phyloP scores from a whole-genome alignment of 257 asterid species.

The Solanum bulbocastanum region DNA sequence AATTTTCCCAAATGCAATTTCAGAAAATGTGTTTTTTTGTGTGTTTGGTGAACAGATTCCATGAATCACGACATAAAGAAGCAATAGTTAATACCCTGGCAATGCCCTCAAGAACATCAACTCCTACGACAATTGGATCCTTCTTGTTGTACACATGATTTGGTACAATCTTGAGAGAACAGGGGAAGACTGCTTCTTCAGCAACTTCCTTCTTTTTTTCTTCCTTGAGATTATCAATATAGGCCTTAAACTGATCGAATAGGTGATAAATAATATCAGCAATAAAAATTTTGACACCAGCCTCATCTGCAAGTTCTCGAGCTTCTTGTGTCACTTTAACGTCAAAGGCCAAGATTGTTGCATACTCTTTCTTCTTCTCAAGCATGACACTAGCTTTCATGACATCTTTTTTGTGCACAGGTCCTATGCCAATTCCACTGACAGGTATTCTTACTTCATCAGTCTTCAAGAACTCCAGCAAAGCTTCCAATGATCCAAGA shows the following conservation, averaged over 20 bases:
- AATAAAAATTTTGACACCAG: slow-evolving; percentile 69
- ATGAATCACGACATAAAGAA: not conserved
- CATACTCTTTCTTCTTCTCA: slow-evolving; percentile 91
- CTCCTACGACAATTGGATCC: slow-evolving; percentile 96
- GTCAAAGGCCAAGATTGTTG: slow-evolving; percentile 86
- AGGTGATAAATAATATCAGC: slow-evolving; percentile 89
- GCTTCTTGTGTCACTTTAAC: slow-evolving; percentile 89
- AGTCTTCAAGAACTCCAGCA: slow-evolving; percentile 81
- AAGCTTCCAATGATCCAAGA: slow-evolving; percentile 94
- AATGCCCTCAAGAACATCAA: slow-evolving; percentile 74
- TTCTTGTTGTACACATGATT: slow-evolving; percentile 78
- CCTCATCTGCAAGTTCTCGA: slow-evolving; percentile 82
- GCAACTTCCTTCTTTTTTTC: slow-evolving; percentile 88
- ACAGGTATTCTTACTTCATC: slow-evolving; percentile 89
- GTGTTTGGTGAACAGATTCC: not conserved
- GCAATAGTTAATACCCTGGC: slow-evolving; percentile 42
- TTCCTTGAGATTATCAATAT: slow-evolving; percentile 86
- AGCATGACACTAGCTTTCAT: slow-evolving; percentile 99
- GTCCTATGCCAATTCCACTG: slow-evolving; percentile 94
- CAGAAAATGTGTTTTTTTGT: not conserved
- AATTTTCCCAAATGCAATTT: not conserved
- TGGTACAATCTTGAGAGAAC: slow-evolving; percentile 85
- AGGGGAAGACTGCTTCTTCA: slow-evolving; percentile 92
- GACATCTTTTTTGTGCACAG: slow-evolving; percentile 88
- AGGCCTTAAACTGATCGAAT: slow-evolving; percentile 91